Conservation (phyloP, 805 yeast species). For the Lipomyces mesembrius region DNA sequence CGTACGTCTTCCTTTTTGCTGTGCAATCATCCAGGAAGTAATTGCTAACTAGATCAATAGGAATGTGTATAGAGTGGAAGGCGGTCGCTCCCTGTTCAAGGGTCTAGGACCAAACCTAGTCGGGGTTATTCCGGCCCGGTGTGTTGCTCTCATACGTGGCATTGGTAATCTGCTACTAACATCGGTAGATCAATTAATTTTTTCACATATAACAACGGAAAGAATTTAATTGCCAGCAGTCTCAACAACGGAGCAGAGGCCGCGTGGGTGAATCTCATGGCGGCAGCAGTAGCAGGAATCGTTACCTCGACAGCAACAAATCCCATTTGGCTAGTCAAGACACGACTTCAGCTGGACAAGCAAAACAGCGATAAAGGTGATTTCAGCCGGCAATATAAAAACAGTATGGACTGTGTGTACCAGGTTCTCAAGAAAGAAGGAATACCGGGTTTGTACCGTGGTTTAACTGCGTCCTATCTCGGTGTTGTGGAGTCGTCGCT, state of each 20-base stretch:
- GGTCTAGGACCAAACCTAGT: slow-evolving; percentile 96
- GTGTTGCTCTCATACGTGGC: not conserved
- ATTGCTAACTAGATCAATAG: slow-evolving; percentile 37
- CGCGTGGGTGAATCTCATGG: slow-evolving; percentile 79
- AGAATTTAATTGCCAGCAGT: slow-evolving; percentile 67
- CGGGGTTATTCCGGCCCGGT: slow-evolving; percentile 92
- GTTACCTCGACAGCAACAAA: slow-evolving; percentile 95
- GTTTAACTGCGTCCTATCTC: slow-evolving; percentile 90
- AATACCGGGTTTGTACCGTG: slow-evolving; percentile 75
- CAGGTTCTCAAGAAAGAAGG: slow-evolving; percentile 80
- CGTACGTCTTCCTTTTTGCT: slow-evolving; percentile 13
- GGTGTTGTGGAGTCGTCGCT: slow-evolving; percentile 92
- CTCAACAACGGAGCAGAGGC: slow-evolving; percentile 78
- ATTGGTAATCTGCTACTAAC: not conserved
- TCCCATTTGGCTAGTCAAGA: slow-evolving; percentile 96
- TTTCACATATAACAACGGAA: slow-evolving; percentile 94
- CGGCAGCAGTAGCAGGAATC: slow-evolving; percentile 91
- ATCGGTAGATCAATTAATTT: slow-evolving; percentile 78
- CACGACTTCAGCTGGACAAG: slow-evolving; percentile 89
- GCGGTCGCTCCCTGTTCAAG: slow-evolving; percentile 82
- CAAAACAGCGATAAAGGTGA: slow-evolving; percentile 50
- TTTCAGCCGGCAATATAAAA: slow-evolving; percentile 63
- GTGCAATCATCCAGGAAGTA: not conserved
- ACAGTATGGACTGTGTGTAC: slow-evolving; percentile 81
- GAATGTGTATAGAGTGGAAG: slow-evolving; percentile 74